phyloP scores from a whole-genome alignment of 208 protist species.

The Tritrichomonas foetus region DNA sequence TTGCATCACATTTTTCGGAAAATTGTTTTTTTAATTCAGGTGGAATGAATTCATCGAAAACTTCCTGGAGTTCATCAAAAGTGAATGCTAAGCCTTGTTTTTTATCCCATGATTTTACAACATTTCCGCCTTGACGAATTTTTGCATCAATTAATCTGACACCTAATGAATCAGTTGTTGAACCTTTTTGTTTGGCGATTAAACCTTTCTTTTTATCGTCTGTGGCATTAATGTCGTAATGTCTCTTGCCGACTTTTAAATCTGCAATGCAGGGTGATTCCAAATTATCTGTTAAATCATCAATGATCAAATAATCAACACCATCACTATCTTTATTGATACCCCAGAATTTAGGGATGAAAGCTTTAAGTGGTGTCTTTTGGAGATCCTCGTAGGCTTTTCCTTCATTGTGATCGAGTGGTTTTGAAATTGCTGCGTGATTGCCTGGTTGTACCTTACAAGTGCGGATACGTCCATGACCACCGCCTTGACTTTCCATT shows the following conservation, averaged over 20 bases:
- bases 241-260: background rate
- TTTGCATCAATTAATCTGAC: background rate
- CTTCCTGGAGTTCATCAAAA: background rate
- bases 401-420: background rate
- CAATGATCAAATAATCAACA: background rate
- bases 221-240: background rate
- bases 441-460: too few species aligned
- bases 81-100: background rate
- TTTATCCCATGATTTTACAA: background rate
- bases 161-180: slow-evolving; percentile 28
- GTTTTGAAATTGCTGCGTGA: background rate
- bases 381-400: background rate
- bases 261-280: background rate
- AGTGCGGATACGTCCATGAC: background rate
- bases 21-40: background rate
- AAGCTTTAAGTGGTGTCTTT: background rate
- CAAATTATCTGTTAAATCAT: background rate
- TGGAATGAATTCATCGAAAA: background rate
- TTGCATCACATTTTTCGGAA: background rate
- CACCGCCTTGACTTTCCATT: background rate
- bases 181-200: background rate
- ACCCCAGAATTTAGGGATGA: background rate
- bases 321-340: background rate
- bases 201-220: background rate
- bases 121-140: too few species aligned